phyloP scores from a whole-genome alignment of 78 protist genomes.

The Diacronema lutheri region DNA sequence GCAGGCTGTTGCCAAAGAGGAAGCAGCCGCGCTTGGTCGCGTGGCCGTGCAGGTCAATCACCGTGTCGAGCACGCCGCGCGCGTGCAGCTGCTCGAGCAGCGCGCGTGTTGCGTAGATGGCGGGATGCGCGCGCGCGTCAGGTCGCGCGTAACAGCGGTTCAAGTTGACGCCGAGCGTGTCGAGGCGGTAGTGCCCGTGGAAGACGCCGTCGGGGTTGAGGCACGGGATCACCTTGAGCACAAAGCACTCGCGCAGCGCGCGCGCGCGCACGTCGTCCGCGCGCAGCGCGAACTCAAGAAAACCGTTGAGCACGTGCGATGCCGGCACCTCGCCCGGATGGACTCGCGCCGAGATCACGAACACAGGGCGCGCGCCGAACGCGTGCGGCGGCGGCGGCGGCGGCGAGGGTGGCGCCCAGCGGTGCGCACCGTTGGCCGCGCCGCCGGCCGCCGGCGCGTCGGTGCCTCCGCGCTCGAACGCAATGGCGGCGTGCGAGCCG shows the following conservation, averaged over 20 bases:
- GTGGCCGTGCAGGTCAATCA: slow-evolving; percentile 20
- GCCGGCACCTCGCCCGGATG: slow-evolving; percentile 61
- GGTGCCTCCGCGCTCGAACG: too few relatives aligned
- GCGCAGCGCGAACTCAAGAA: slow-evolving; percentile 18
- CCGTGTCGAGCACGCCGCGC: background rate
- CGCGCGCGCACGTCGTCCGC: slow-evolving; percentile 22
- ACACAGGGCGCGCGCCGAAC: background rate
- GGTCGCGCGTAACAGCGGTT: background rate
- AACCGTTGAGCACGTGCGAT: slow-evolving; percentile 23
- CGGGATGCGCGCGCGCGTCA: background rate
- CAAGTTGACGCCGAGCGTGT: slow-evolving; percentile 38
- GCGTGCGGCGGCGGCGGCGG: background rate
- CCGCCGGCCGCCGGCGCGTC: too few relatives aligned
- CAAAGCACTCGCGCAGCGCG: slow-evolving; percentile 11
- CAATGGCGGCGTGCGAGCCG: too few relatives aligned
- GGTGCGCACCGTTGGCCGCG: too few relatives aligned
- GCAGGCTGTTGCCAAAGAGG: slow-evolving; percentile 12
- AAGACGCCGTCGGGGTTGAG: slow-evolving; percentile 60
- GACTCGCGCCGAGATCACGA: slow-evolving; percentile 34
- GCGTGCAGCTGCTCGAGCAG: background rate
- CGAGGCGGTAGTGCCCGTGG: slow-evolving; percentile 44
- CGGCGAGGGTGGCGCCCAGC: background rate
- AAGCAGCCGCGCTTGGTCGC: slow-evolving; percentile 22
- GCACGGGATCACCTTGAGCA: slow-evolving; percentile 37
- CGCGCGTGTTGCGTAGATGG: background rate